These are phyloP conservation scores for Globisporangium echinulatum DNA, from an alignment of 352 stramenopile genomes.

Conservation along the genomic window DNA sequence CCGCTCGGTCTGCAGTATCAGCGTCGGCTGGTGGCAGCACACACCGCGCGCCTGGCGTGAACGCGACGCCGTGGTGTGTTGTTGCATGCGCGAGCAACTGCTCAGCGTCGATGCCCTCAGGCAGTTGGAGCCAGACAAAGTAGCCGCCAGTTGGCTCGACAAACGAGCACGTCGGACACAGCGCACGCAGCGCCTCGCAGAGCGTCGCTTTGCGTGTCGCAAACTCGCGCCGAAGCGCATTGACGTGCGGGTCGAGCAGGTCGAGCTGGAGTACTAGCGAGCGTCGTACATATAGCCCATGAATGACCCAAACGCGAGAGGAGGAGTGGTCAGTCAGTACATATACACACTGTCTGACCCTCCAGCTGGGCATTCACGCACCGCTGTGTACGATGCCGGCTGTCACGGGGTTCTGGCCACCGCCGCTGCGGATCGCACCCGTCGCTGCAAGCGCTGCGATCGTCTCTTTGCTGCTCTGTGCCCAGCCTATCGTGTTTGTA, in stretches of 20 bases:
- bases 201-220: conserved; percentile 34
- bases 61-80: conserved; percentile 53
- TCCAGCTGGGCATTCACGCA: conserved; percentile 18
- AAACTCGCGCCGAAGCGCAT: conserved; percentile 36
- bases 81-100: conserved; percentile 42
- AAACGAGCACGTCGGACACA: conserved; percentile 45
- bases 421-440: conserved; percentile 83
- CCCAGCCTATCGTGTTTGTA: conserved; percentile 32
- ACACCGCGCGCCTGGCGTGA: conserved; percentile 68
- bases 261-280: conserved; percentile 47
- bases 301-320: no score
- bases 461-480: conserved; percentile 45
- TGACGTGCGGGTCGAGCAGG: conserved; percentile 43
- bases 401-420: conserved; percentile 89
- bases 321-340: conserved; percentile 22
- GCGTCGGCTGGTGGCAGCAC: conserved; percentile 21
- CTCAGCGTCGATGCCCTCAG: conserved; percentile 33
- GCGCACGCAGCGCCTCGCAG: conserved; percentile 34
- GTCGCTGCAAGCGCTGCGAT: conserved; percentile 52
- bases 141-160: conserved; percentile 67
- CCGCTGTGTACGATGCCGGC: conserved; percentile 73
- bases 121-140: conserved; percentile 79
- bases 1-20: neutral
- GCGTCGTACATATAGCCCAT: neutral
- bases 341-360: no score